Base-by-base conservation (phyloP, 495 filamentous ascomycete species). In the Trichocladium uniseriatum region DNA sequence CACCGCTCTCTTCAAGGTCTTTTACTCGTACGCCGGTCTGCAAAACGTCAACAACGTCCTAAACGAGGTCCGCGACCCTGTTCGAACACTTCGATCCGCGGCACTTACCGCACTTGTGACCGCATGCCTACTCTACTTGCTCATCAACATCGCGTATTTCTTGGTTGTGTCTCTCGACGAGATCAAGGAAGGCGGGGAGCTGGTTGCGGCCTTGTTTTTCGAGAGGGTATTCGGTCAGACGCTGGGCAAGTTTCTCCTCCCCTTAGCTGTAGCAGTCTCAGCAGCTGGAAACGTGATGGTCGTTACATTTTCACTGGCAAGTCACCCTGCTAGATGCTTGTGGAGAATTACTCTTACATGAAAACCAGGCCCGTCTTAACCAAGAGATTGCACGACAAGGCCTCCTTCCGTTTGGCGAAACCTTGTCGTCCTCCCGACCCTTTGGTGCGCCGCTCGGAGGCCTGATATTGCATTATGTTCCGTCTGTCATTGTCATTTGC, bases 261-360 rank as follows among this genome's bases (percentile, higher is more conserved):
- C 45, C 21, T 15, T 47, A 8, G 45, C 45, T 2, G 35, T 47
- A 0, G 45, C 45, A 2, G 15, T 81, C 14, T 84, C 80, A 0
- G 83, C 80, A 0, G 78, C 74, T 0, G 84, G 84, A 0, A 88
- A 88, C 59, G 81, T 88, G 2, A 86, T 89, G 81, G 82, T 87
- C 1, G 83, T 86, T 6, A 84, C 82, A 7, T 88, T 84, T 60
- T 66, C 77, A 7, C 43, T 43, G 42, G 36, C 39, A 45, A 36
- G 32, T 45, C 21, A 19, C 9, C 22, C 15, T 49, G 32, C 13
- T 29, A 29, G 5, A n/a, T 29, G 10, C 27, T 10, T 5, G 27
- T 29, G 51, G 28, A 45, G 16, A 35, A 14, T 32, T 9, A 10
- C 0, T 10, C 0, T 31, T 8, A 31, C 29, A 9, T 7, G 16